Base-by-base conservation (phyloP, 2,329 filamentous ascomycete species). In the Didymella keratinophila region DNA sequence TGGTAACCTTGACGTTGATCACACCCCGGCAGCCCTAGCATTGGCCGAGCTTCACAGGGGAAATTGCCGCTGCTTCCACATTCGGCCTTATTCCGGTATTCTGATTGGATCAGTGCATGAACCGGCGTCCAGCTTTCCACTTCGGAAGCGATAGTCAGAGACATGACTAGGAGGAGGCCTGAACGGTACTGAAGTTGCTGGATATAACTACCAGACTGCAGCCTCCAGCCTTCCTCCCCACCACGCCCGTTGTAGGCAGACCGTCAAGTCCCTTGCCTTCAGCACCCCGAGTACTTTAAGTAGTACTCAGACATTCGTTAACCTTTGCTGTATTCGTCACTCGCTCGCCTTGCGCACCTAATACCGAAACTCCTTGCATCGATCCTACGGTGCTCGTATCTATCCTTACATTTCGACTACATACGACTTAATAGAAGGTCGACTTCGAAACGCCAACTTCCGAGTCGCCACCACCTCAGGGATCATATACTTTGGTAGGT, bases 31-130 rank as follows among this genome's bases (percentile, higher is more conserved):
- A 42, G 52, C 49, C 53, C 56, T 66, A 52, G 62, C 61, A 68
- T 69, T 69, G 67, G 67, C 70, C 46, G 50, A 54, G 60, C 53
- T 42, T 58, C 57, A 61, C 56, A 55, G 10, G 41, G 55, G 60
- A 69, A 68, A 71, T 71, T 73, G 63, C 58, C 65, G 70, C 70
- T 58, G 58, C 56, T 63, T 57, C 63, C 62, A 63, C 45, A 56
- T 65, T 60, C 57, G 54, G 63, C 49, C 51, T 60, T 53, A 56
- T 44, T 52, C 30, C 41, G 30, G 23, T 1, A 9, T n/a, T 32
- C 42, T 44, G 21, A 60, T 56, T 60, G 57, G 52, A 43, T 21
- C 21, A 32, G 42, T 51, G 16, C 20, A 28, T 52, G 42, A 52
- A 61, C 61, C 58, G 45, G 43, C 48, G 56, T 58, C 63, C 51